Conservation (phyloP, 164 flowering plant species). For the Piper longum region DNA sequence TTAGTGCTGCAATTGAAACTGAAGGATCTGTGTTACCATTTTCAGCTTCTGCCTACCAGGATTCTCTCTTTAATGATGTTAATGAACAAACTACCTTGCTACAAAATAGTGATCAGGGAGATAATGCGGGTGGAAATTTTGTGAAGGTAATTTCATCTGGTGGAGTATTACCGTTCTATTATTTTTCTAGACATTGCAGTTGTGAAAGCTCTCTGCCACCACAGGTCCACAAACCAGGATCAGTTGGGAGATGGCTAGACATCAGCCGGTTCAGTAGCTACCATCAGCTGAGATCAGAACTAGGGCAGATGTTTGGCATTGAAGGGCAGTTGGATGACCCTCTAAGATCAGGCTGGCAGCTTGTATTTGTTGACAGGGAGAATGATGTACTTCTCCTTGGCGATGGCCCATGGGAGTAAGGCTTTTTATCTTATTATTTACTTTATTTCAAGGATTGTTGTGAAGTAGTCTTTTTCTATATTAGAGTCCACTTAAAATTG, state of each 20-base stretch:
- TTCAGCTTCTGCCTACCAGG: constrained; percentile 44
- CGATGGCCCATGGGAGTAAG: constrained; percentile 93
- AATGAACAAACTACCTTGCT: constrained; percentile 51
- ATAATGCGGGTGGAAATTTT: constrained; percentile 34
- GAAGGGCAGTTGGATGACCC: constrained; percentile 76
- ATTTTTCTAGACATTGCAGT: not conserved
- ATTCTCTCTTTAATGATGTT: constrained; percentile 39
- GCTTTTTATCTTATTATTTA: not conserved
- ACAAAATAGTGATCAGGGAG: constrained; percentile 40
- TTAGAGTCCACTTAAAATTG: no score
- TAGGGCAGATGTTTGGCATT: constrained; percentile 76
- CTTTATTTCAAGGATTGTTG: no score
- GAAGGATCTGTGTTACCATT: constrained; percentile 39
- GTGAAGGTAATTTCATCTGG: constrained; percentile 43
- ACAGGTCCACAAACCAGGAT: constrained; percentile 79
- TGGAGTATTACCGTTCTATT: not conserved
- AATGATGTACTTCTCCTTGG: constrained; percentile 86
- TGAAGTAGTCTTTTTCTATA: no score
- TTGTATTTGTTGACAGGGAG: constrained; percentile 93
- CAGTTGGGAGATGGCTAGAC: constrained; percentile 75
- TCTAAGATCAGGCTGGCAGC: constrained; percentile 98
- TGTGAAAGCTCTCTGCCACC: constrained; percentile 5
- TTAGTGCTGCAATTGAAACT: constrained; percentile 30
- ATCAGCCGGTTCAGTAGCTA: constrained; percentile 81
- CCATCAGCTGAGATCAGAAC: constrained; percentile 60